Evolutionary conservation across 768 basidiomycete species (phyloP).

Genomic region (Auricularia auricula-judae): DNA sequence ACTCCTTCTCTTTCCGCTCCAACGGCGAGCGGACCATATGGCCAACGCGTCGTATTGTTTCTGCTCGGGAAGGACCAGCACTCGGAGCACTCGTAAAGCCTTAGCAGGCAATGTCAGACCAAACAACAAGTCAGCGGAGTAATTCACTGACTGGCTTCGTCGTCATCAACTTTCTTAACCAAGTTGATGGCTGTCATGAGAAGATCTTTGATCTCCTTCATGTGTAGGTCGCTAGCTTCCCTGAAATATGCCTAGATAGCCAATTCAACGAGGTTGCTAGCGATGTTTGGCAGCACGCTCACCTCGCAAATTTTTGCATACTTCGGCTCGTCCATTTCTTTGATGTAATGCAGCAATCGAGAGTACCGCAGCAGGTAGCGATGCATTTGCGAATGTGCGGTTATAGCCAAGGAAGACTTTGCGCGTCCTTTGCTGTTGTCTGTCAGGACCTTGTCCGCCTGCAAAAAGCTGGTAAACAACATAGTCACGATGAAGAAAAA

Average conservation of each 20-base stretch:
- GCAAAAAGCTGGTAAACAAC: constrained; percentile 1
- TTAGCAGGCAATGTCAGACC: constrained; percentile 13
- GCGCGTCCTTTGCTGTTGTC: constrained; percentile 38
- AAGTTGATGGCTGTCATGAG: constrained; percentile 44
- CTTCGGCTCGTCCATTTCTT: constrained; percentile 87
- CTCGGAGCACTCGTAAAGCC: constrained; percentile 35
- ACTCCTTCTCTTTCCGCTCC: constrained; percentile 49
- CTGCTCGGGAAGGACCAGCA: constrained; percentile 35
- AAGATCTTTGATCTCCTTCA: constrained; percentile 70
- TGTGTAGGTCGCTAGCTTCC: constrained; percentile 20
- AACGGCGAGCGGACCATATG: constrained; percentile 74
- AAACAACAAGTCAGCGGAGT: constrained; percentile 8
- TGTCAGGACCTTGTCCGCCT: constrained; percentile 62
- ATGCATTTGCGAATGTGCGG: constrained; percentile 61
- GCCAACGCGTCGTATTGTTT: constrained; percentile 67
- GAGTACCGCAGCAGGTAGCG: constrained; percentile 78
- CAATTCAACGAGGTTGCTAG: background rate
- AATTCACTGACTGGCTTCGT: constrained; percentile 47
- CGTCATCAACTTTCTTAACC: constrained; percentile 65
- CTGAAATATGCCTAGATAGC: background rate
- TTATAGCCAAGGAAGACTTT: constrained; percentile 35
- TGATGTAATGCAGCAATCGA: constrained; percentile 83
- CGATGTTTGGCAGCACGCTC: constrained; percentile 17
- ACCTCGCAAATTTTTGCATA: constrained; percentile 90
- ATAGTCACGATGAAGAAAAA: background rate